phyloP scores from a whole-genome alignment of 768 basidiomycete genomes.

The Phlebiopsis gigantea region DNA sequence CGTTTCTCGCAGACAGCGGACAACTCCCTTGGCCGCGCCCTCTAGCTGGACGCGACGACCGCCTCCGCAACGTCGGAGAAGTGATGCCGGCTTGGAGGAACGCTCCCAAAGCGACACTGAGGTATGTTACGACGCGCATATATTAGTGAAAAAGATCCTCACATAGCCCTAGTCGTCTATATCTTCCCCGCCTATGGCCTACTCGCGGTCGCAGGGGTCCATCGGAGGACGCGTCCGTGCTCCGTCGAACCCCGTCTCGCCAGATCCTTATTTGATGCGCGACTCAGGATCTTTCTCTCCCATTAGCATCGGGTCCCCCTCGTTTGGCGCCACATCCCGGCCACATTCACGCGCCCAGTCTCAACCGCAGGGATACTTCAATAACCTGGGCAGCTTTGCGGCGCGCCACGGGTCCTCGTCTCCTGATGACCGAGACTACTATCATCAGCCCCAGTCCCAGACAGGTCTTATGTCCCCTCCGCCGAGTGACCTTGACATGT shows the following conservation, averaged over 20 bases:
- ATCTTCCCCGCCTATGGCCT: slow-evolving; percentile 37
- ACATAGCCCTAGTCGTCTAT: slow-evolving; percentile 24
- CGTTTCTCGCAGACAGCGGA: slow-evolving; percentile 60
- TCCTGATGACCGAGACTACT: slow-evolving; percentile 15
- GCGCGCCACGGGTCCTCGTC: slow-evolving; percentile 31
- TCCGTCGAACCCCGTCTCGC: slow-evolving; percentile 69
- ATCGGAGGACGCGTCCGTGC: slow-evolving; percentile 43
- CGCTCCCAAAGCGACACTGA: slow-evolving; percentile 64
- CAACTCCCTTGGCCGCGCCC: slow-evolving; percentile 64
- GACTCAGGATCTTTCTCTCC: slow-evolving; percentile 7
- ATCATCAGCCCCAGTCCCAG: background rate
- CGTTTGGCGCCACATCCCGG: slow-evolving; percentile 39
- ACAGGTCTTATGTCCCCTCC: slow-evolving; percentile 33
- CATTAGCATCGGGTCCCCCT: slow-evolving; percentile 33
- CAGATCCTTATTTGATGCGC: slow-evolving; percentile 14
- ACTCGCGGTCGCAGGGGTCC: slow-evolving; percentile 33
- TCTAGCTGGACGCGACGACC: slow-evolving; percentile 76
- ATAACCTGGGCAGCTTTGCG: slow-evolving; percentile 38
- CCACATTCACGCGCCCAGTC: slow-evolving; percentile 63
- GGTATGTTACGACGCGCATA: slow-evolving; percentile 36
- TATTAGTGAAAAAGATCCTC: background rate
- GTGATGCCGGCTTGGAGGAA: slow-evolving; percentile 59
- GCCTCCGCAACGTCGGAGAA: slow-evolving; percentile 65
- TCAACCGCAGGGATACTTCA: slow-evolving; percentile 36
- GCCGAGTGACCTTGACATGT: slow-evolving; percentile 39